Evolutionary conservation across 805 yeast genomes (phyloP), one percentile per base, ranked within the genome.

Genomic region (Candida gorgasii): DNA sequence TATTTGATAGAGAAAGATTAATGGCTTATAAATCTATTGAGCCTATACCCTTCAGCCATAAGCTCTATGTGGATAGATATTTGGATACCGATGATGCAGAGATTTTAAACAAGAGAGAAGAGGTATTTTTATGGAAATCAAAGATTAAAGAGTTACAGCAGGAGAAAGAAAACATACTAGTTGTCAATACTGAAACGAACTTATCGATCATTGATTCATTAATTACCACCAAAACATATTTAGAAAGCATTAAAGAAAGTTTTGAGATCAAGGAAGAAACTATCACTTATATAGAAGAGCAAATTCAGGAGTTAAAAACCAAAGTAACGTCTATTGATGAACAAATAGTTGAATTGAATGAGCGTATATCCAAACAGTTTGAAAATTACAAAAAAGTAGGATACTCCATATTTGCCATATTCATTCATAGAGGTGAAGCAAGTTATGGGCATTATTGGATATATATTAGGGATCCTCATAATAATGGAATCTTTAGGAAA

Each of bases 371-470:
- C 15, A 62, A 61, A 22, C 93, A 86, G 51, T 93, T 86, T 58
- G 70, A 72, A 14, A 69, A 71, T 6, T 78, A 85, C 63, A 76
- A 73, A 39, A 64, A 73, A 37, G 74, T 83, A 20, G 95, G 90
- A 0, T 93, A 92, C 62, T 75, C 86, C 0, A 73, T 93, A 9
- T 92, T 90, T 67, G 95, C 98, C 0, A 82, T 92, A 5, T 93
- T 93, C 58, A 89, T 93, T 36, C 99, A 93, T 61, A 72, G 97
- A 39, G 99, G 99, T 5, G 95, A 89, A 55, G 98, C 97, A 0
- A 82, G 89, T 39, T 92, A 87, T 57, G 99, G 99, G 2, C 99
- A 93, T 63, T 93, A 93, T 62, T 93, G 98, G 97, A 79, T 92
- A 13, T 93, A 92, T 59, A 90, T 93, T 48, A 80, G 78, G 45